phyloP scores from a whole-genome alignment of 805 yeast genomes.

The Zygosaccharomyces siamensis region DNA sequence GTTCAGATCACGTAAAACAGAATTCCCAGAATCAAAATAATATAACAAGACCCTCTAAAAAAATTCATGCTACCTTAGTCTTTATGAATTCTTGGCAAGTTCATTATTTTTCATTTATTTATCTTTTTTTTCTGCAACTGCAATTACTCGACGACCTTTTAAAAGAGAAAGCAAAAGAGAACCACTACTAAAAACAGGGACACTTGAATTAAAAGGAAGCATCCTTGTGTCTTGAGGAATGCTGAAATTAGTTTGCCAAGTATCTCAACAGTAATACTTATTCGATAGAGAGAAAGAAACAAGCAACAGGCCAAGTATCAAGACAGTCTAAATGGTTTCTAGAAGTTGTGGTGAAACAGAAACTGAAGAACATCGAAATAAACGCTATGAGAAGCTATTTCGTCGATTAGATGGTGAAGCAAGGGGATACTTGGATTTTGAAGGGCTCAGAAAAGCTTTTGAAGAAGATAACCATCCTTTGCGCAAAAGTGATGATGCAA shows the following conservation, averaged over 20 bases:
- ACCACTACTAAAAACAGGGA: neutral
- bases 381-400: constrained; percentile 41
- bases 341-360: constrained; percentile 12
- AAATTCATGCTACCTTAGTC: neutral
- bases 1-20: neutral
- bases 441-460: constrained; percentile 38
- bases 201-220: neutral
- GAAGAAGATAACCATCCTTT: constrained; percentile 57
- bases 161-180: neutral
- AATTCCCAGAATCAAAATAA: neutral
- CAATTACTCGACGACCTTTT: neutral
- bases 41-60: neutral
- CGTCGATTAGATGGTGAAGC: constrained; percentile 40
- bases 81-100: neutral
- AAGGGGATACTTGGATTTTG: constrained; percentile 37
- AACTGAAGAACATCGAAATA: constrained; percentile 29
- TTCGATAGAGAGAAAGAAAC: no score
- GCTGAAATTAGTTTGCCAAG: neutral
- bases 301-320: neutral
- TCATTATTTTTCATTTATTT: neutral
- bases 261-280: neutral
- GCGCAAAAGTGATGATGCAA: constrained; percentile 54
- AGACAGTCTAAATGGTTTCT: constrained; percentile 6
- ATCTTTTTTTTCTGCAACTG: neutral
- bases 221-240: neutral